These are phyloP conservation scores for Phytophthora podocarpi DNA, from an alignment of 352 stramenopile genomes.

Conservation along the genomic window DNA sequence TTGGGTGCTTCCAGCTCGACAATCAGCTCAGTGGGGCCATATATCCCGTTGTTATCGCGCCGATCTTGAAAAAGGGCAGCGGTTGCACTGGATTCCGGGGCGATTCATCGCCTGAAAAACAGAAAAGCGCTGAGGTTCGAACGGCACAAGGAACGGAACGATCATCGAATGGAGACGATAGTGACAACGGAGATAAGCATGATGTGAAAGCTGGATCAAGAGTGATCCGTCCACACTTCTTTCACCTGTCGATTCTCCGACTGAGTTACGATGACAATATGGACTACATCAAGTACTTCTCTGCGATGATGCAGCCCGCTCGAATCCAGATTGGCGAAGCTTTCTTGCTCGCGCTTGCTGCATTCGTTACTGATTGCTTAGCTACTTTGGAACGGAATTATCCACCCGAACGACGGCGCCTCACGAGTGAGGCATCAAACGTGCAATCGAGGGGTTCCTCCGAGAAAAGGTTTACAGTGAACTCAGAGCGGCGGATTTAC, in stretches of 20 bases:
- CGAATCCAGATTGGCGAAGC: constrained; percentile 41
- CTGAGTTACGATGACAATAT: constrained; percentile 82
- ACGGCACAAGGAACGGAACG: constrained; percentile 26
- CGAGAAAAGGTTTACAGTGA: constrained; percentile 31
- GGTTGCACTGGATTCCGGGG: constrained; percentile 31
- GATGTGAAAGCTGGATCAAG: constrained; percentile 23
- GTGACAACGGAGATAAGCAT: constrained; percentile 8
- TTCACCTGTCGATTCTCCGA: constrained; percentile 82
- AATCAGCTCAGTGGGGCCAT: constrained; percentile 78
- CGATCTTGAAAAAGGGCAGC: constrained; percentile 50
- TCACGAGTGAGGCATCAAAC: constrained; percentile 33
- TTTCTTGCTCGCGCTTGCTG: constrained; percentile 33
- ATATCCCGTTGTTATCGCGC: constrained; percentile 85
- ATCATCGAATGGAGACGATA: constrained; percentile 13
- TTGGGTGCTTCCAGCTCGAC: constrained; percentile 84
- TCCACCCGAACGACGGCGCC: constrained; percentile 20
- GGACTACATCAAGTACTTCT: constrained; percentile 90
- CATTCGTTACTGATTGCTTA: constrained; percentile 31
- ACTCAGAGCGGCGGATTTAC: constrained; percentile 73
- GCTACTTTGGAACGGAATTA: constrained; percentile 25
- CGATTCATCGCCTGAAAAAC: constrained; percentile 25
- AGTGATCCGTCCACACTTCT: constrained; percentile 45
- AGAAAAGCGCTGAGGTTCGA: constrained; percentile 34
- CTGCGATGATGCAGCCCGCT: constrained; percentile 75
- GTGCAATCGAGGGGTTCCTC: constrained; percentile 13